These are phyloP conservation scores for Hypoxylon sp. DNA, from an alignment of 2,329 filamentous ascomycete genomes.

Conservation along the genomic window DNA sequence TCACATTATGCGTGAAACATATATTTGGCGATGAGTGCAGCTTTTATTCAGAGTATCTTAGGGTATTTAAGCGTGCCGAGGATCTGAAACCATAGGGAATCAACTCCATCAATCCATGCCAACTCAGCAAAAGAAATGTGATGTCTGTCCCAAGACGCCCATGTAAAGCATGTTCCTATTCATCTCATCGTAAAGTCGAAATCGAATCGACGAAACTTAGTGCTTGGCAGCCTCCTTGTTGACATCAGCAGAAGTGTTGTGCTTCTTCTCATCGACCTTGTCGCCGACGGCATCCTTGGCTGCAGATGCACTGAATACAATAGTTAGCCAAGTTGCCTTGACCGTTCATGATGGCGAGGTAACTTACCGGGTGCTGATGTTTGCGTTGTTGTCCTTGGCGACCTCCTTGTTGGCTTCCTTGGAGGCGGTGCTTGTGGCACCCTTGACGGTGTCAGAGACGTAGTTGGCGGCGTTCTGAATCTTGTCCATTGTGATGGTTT, in stretches of 20 bases:
- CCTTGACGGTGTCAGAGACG: conserved; percentile 75
- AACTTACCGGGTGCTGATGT: conserved; percentile 67
- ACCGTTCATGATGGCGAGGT: neutral
- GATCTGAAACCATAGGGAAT: conserved; percentile 29
- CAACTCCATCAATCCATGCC: conserved; percentile 45
- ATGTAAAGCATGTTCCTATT: conserved; percentile 31
- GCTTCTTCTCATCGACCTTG: conserved; percentile 61
- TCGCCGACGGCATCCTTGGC: conserved; percentile 65
- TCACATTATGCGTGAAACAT: no score
- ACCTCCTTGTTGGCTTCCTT: conserved; percentile 80
- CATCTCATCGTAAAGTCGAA: conserved; percentile 47
- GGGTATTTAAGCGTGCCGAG: conserved; percentile 51
- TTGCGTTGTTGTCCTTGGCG: conserved; percentile 72
- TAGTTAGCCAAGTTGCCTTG: conserved; percentile 49
- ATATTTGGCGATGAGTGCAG: conserved; percentile 36
- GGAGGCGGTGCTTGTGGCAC: conserved; percentile 68
- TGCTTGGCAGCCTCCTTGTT: conserved; percentile 58
- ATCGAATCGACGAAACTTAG: conserved; percentile 45
- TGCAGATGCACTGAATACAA: conserved; percentile 58
- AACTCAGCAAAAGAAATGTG: conserved; percentile 41
- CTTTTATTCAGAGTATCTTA: conserved; percentile 54
- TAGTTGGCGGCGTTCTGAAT: conserved; percentile 76
- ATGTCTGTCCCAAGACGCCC: conserved; percentile 42
- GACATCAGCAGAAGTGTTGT: conserved; percentile 55
- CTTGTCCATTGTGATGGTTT: conserved; percentile 64